Base-by-base conservation (phyloP, 2,329 filamentous ascomycete species). In the Fusarium clavum region DNA sequence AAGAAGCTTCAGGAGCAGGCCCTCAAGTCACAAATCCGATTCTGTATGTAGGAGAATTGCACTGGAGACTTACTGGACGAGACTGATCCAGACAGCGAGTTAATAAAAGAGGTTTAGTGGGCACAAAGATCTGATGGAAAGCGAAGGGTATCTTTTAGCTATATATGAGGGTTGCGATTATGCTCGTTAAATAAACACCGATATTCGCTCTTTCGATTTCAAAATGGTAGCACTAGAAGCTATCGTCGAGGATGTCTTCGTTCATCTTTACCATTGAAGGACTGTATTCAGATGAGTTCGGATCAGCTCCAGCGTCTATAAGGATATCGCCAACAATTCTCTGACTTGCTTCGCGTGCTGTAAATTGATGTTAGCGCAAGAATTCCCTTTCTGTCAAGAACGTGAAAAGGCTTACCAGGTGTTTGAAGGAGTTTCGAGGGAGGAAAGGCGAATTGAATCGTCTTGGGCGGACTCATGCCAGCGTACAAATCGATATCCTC, bases 381-480 rank as follows among this genome's bases (percentile, higher is more conserved):
- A 2, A 12, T 12, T 8, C 11, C 30, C 9, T 16, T 29, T 13
- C 5, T 8, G 10, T 3, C 6, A n/a, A 52, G 18, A 22, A 12
- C 5, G 12, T 11, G 20, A 22, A 8, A 41, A 12, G 25, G 64
- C 88, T 77, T 81, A 92, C 90, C 91, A 67, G 93, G 93, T 51
- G 93, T 97, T 78, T 94, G 93, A 78, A 95, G 79, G 24, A 97
- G 81, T 76, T 92, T 90, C 43, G 90, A 92, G 56, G 91, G 91
- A 53, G 92, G 92, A 49, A 97, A 81, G 46, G 92, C 91, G 79
- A 97, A 97, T 76, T 94, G 92, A 64, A 97, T 94, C 13, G 93
- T 96, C 84, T 98, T 98, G 1, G 96, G 96, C 29, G 96, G 96
- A 76, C 93, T 97, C 80, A 94, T 91, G 8, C 91, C 93, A 9